Evolutionary conservation across 2,329 filamentous ascomycete species (phyloP).

Genomic region (Diaporthe citrichinensis): DNA sequence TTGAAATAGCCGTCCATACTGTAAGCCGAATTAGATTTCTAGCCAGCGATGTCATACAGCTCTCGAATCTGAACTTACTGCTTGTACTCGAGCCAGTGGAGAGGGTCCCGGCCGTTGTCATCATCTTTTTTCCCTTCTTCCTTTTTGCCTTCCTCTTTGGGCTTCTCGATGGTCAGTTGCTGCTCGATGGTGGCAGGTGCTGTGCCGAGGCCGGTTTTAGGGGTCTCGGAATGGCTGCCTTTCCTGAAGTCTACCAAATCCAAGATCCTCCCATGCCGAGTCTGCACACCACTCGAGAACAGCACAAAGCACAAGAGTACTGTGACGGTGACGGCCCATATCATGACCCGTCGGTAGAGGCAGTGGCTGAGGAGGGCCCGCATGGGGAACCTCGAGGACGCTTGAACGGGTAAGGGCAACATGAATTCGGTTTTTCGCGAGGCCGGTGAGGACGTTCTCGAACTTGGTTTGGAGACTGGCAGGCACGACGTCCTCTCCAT

Average conservation of each 20-base stretch:
- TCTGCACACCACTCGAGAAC: constrained; percentile 51
- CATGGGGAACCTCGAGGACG: constrained; percentile 51
- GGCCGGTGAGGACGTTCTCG: constrained; percentile 38
- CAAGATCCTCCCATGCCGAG: constrained; percentile 44
- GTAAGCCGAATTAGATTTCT: constrained; percentile 39
- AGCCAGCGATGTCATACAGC: neutral
- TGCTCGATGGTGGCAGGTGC: constrained; percentile 37
- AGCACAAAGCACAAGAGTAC: constrained; percentile 58
- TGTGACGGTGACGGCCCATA: constrained; percentile 63
- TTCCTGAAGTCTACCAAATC: constrained; percentile 45
- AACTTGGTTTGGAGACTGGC: constrained; percentile 32
- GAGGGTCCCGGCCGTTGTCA: constrained; percentile 45
- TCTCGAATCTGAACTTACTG: constrained; percentile 54
- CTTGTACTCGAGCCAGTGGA: constrained; percentile 57
- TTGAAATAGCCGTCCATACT: constrained; percentile 88
- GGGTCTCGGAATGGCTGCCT: constrained; percentile 37
- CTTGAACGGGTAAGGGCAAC: constrained; percentile 39
- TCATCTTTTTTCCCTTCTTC: neutral
- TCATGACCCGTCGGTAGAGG: constrained; percentile 65
- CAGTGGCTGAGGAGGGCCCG: constrained; percentile 65
- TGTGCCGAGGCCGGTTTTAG: constrained; percentile 21
- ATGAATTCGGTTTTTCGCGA: constrained; percentile 38
- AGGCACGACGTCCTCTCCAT: constrained; percentile 38
- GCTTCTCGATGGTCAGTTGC: constrained; percentile 42
- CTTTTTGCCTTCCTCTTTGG: constrained; percentile 46